A percentile compares a stretch with the other conserved stretches of the same genome.
These are phyloP conservation scores for Neurospora sp. DNA, from an alignment of 495 filamentous ascomycete genomes.

Conservation along the genomic window DNA sequence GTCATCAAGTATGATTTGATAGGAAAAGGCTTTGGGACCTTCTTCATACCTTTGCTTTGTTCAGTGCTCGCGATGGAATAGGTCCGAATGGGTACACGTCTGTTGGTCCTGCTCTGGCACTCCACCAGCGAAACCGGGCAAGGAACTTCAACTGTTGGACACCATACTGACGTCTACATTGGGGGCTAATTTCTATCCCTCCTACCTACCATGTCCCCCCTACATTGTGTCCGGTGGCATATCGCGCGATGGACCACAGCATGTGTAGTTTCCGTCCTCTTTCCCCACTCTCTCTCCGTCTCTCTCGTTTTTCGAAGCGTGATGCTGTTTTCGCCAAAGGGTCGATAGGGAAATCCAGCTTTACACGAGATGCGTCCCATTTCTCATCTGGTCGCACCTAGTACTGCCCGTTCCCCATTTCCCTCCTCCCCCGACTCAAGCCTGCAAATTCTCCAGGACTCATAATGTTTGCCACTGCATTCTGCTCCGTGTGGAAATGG, in stretches of 20 bases:
- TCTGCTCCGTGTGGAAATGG: not conserved
- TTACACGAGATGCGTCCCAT: not conserved
- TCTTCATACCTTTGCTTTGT: not conserved
- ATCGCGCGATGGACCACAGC: not conserved
- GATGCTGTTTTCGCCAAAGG: not conserved
- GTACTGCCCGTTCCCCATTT: not conserved
- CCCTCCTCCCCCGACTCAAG: not conserved
- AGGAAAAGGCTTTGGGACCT: not conserved
- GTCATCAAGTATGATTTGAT: not conserved
- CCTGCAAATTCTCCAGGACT: not conserved
- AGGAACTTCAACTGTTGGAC: not conserved
- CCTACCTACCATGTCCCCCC: not conserved
- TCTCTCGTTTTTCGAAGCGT: not conserved
- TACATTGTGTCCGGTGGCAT: not conserved
- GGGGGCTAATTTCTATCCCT: not conserved
- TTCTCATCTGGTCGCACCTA: not conserved
- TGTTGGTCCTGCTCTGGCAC: not conserved
- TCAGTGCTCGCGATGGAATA: not conserved
- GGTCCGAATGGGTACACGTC: not conserved
- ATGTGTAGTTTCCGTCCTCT: not conserved
- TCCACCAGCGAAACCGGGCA: not conserved
- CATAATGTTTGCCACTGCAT: not conserved
- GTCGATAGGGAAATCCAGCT: not conserved
- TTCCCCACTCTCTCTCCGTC: not conserved
- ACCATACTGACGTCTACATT: not conserved